Base-by-base conservation (phyloP, 306 rosid species). In the Nissolia schottii region DNA sequence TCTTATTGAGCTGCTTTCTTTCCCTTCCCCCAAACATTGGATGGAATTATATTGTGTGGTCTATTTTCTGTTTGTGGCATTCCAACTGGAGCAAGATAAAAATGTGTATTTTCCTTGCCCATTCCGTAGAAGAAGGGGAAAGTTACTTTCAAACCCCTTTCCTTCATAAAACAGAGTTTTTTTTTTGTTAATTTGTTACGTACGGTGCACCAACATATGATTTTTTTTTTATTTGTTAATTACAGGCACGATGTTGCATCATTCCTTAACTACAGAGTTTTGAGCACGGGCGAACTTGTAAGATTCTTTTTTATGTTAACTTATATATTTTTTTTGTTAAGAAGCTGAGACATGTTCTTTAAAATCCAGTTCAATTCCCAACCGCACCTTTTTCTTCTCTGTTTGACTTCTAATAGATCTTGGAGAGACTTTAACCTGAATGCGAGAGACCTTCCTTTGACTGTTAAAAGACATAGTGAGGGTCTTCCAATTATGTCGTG, bases 161-260 rank as follows among this genome's bases (percentile, higher is more conserved):
- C 43, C 12, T 64, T 16, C 24, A 32, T 23, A 49, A n/a, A 35
- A 18, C n/a, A n/a, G n/a, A n/a, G n/a, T n/a, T n/a, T n/a, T n/a
- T n/a, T n/a, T n/a, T n/a, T n/a, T n/a, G 54, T 64, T 12, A 31
- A 35, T 63, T 62, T 71, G 35, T 41, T 40, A 61, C 22, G 35
- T 20, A 34, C 25, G 68, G n/a, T 48, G 46, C 46, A 19, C 63
- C 34, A 3, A 40, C 41, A 34, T 62, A 77, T 72, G 53, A 77
- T 50, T 29, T 16, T 66, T 77, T 57, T 71, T 64, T 80, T 31
- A 7, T 67, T 76, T 65, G 80, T 31, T 80, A 84, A 71, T 81
- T 82, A 66, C 83, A 93, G 98, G 98, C 90, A 90, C 57, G 97
- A 93, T 73, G 90, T 93, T 74, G 84, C 81, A 71, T 59, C 81